Conservation (phyloP, 2,329 filamentous ascomycete species). For the Zymoseptoria pseudotritici region DNA sequence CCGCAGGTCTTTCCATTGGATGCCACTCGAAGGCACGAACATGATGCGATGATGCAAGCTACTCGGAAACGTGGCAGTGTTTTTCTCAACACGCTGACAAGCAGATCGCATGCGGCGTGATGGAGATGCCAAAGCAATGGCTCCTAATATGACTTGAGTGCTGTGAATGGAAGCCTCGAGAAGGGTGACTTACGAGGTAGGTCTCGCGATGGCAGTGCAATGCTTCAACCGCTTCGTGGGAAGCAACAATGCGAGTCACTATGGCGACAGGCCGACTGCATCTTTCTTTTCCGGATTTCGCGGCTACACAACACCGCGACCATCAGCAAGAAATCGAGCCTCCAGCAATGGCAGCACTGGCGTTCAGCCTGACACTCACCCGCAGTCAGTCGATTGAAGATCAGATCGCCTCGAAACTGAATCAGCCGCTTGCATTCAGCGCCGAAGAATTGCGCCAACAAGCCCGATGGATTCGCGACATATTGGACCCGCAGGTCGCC, state of each 20-base stretch:
- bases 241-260: background rate
- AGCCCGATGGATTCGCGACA: slow-evolving; percentile 41
- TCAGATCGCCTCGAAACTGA: background rate
- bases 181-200: background rate
- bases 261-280: background rate
- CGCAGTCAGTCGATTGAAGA: background rate
- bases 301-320: too few relatives aligned
- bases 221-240: background rate
- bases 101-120: background rate
- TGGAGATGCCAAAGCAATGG: background rate
- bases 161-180: too few relatives aligned
- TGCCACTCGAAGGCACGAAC: too few relatives aligned
- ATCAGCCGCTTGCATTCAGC: slow-evolving; percentile 8
- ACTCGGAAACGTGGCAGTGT: background rate
- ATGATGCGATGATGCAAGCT: too few relatives aligned
- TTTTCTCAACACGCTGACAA: too few relatives aligned
- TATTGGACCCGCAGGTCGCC: slow-evolving; percentile 40
- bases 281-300: background rate
- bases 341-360: background rate
- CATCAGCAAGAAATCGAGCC: too few relatives aligned
- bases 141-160: background rate
- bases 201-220: background rate
- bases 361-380: background rate
- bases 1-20: too few relatives aligned
- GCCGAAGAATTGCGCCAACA: slow-evolving; percentile 30